phyloP scores from a whole-genome alignment of 257 asterid genomes.

The Anisodus acutangulus region DNA sequence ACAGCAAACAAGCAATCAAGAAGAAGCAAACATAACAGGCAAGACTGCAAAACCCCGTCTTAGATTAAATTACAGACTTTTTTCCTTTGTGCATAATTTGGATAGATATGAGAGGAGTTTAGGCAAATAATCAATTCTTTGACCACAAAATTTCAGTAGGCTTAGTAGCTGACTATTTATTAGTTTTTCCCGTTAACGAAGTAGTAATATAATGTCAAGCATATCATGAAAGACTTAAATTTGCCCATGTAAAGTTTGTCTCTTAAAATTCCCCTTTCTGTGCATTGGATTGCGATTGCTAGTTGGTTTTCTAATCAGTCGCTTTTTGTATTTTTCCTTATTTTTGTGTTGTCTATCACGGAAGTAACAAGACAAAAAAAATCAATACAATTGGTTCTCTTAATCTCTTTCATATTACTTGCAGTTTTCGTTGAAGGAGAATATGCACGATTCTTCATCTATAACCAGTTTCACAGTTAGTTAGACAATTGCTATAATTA shows the following conservation, averaged over 20 bases:
- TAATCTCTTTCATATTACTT: neutral
- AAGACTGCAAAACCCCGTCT: neutral
- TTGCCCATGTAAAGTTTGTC: neutral
- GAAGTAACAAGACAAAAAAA: neutral
- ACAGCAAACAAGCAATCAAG: conserved; percentile 75
- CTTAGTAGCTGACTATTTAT: neutral
- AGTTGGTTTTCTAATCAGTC: neutral
- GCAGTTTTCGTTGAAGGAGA: neutral
- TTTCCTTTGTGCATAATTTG: neutral
- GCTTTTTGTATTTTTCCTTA: neutral
- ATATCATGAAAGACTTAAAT: neutral
- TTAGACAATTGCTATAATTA: neutral
- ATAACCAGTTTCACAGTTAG: neutral
- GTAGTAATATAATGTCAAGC: neutral
- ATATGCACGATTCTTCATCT: neutral
- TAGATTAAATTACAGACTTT: neutral
- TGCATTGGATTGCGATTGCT: neutral
- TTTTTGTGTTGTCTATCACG: neutral
- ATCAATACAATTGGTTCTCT: neutral
- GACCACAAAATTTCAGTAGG: neutral
- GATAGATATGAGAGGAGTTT: neutral
- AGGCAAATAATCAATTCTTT: conserved; percentile 19
- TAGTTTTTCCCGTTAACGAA: too few species aligned
- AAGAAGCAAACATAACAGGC: conserved; percentile 48
- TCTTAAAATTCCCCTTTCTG: neutral